These are phyloP conservation scores for Cryphonectria carpinicola DNA, from an alignment of 2,329 filamentous ascomycete genomes.

Conservation along the genomic window DNA sequence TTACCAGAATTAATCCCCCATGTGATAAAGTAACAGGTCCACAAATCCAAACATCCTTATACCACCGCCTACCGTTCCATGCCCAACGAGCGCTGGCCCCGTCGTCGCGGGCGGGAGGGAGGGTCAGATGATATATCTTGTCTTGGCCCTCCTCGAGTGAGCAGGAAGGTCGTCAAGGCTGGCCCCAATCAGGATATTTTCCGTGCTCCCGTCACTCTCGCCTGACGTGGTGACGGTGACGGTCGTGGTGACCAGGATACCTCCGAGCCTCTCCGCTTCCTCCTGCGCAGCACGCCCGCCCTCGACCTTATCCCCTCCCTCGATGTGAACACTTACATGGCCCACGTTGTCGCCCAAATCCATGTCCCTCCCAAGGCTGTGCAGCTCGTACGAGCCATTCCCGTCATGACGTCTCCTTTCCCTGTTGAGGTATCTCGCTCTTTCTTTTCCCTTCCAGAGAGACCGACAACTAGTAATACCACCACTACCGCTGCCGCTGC, in stretches of 20 bases:
- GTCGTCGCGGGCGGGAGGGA: too few species aligned
- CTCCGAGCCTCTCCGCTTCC: conserved; percentile 12
- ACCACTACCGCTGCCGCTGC: neutral
- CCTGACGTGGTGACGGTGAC: conserved; percentile 20
- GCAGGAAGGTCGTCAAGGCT: neutral
- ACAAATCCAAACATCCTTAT: neutral
- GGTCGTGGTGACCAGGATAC: conserved; percentile 25
- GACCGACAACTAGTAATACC: neutral
- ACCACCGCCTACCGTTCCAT: neutral
- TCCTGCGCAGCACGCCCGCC: neutral
- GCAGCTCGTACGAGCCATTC: conserved; percentile 20
- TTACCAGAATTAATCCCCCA: neutral
- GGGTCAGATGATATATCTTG: neutral
- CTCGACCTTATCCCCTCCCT: neutral
- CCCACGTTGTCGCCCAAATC: conserved; percentile 7
- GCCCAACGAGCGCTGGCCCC: neutral
- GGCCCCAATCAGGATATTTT: conserved; percentile 18
- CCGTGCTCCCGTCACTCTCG: conserved; percentile 18
- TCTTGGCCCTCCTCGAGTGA: neutral
- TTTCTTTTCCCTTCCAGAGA: neutral
- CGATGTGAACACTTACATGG: neutral
- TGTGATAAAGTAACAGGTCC: neutral
- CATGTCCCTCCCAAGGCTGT: conserved; percentile 25
- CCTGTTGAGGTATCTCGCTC: conserved; percentile 1
- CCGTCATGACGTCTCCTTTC: conserved; percentile 13